Percentiles rank a stretch among this genome's conserved stretches.
Evolutionary conservation across 139 green algal genomes (phyloP).

Genomic region (Auxenochlorella pyrenoidosa): DNA sequence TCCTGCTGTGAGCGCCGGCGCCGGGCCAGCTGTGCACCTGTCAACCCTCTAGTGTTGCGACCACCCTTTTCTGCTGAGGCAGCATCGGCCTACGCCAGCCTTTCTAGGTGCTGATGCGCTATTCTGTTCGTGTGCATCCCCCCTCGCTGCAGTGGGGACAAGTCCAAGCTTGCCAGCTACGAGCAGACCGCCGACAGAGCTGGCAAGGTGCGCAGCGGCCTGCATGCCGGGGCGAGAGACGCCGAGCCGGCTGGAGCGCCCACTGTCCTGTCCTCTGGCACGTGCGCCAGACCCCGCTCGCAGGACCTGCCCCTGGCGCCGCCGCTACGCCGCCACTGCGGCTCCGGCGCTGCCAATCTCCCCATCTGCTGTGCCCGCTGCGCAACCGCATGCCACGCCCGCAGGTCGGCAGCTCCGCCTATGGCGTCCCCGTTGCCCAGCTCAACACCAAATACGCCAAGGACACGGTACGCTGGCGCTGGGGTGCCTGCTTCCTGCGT

Average conservation of each 20-base stretch:
- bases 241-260: too few relatives aligned
- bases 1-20: background rate
- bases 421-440: conserved; percentile 23
- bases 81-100: too few relatives aligned
- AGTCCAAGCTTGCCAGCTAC: background rate
- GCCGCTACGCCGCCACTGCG: too few relatives aligned
- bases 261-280: too few relatives aligned
- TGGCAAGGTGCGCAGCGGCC: background rate
- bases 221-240: background rate
- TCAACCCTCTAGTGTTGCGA: too few relatives aligned
- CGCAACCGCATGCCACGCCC: background rate
- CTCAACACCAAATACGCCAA: conserved; percentile 2
- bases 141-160: background rate
- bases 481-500: too few relatives aligned
- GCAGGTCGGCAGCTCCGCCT: conserved; percentile 11
- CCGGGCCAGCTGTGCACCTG: too few relatives aligned
- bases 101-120: too few relatives aligned
- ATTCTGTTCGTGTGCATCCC: background rate
- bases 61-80: too few relatives aligned
- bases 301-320: too few relatives aligned
- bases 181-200: background rate
- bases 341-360: background rate
- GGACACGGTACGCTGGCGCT: too few relatives aligned
- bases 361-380: background rate
- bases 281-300: too few relatives aligned